Base-by-base conservation (phyloP, 805 yeast genomes). In the Candida sonorensis region DNA sequence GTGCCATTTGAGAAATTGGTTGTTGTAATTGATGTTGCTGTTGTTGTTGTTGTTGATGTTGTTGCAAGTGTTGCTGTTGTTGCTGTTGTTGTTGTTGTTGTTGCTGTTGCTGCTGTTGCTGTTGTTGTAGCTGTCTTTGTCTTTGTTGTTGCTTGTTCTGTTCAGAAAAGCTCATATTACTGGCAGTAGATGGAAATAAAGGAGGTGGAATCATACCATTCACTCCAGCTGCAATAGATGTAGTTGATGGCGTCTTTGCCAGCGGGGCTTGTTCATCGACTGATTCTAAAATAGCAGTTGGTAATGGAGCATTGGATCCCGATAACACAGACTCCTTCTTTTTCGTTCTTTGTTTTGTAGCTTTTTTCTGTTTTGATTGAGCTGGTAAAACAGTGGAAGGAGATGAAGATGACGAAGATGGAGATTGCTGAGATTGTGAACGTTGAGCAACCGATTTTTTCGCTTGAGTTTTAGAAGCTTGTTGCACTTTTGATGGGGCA, bases 181-280 rank as follows among this genome's bases (percentile, higher is more conserved):
- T 23, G 5, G 37, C 38, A 1, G 44, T 34, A 1, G 50, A 41
- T 7, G 53, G 49, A 16, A 45, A 48, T 12, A 49, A 29, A 4
- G 55, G 54, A 4, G 54, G 51, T 4, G 55, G 57, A 7, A 42
- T 40, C 35, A 48, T 33, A 2, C 52, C 52, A 25, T 37, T 40
- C 7, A 38, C 50, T 9, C 46, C 53, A 10, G 52, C 51, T 15
- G 50, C 46, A 17, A 44, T 46, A 5, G 53, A 46, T 11, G 47
- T 41, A 4, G 48, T 41, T 10, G 50, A 39, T 4, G 31, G 31
- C 7, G 27, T 29, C 23, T 23, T 32, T 11, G 17, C 12, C 10
- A 36, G 19, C 10, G 18, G 31, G 20, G 22, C 30, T 18, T 18
- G 20, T 7, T 18, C 20, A 22, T 9, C 23, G 10, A n/a, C 13